These are phyloP conservation scores for Oehlia diaphana DNA, from an alignment of 192 early-diverging fungal genomes.

Conservation along the genomic window DNA sequence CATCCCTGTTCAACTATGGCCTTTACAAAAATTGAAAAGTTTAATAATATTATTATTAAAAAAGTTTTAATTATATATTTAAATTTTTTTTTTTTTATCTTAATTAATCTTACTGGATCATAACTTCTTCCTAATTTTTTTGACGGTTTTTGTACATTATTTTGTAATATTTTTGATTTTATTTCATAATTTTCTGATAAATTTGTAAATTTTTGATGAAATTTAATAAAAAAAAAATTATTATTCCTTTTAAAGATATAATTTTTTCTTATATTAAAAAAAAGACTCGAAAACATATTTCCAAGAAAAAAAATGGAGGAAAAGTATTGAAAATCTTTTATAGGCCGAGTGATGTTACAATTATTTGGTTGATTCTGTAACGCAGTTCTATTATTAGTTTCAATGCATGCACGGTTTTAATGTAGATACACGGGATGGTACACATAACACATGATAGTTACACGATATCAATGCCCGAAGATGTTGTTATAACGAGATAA, in stretches of 20 bases:
- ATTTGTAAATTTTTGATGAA: background rate
- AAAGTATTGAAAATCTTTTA: too few species aligned
- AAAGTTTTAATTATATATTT: too few species aligned
- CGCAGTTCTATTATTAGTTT: too few species aligned
- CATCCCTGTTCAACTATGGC: slow-evolving; percentile 81
- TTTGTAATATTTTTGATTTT: background rate
- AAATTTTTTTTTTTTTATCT: background rate
- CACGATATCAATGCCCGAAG: too few species aligned
- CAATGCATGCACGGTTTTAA: too few species aligned
- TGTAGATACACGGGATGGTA: too few species aligned
- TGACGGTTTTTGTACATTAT: slow-evolving; percentile 6
- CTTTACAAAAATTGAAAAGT: slow-evolving; percentile 17
- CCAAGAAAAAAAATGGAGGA: too few species aligned
- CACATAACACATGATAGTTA: too few species aligned
- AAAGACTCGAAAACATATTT: background rate
- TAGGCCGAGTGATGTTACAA: too few species aligned
- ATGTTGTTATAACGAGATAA: too few species aligned
- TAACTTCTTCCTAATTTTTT: slow-evolving; percentile 12
- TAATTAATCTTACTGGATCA: slow-evolving; percentile 15
- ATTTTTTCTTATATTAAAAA: background rate
- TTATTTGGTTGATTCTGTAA: too few species aligned
- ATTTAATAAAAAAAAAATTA: background rate
- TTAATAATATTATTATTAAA: background rate
- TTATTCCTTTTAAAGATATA: background rate
- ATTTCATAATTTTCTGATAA: background rate